Percentiles rank a stretch among this genome's conserved stretches.
Evolutionary conservation across 129 eudicot genomes (phyloP).

Genomic region (Solidago caesia): DNA sequence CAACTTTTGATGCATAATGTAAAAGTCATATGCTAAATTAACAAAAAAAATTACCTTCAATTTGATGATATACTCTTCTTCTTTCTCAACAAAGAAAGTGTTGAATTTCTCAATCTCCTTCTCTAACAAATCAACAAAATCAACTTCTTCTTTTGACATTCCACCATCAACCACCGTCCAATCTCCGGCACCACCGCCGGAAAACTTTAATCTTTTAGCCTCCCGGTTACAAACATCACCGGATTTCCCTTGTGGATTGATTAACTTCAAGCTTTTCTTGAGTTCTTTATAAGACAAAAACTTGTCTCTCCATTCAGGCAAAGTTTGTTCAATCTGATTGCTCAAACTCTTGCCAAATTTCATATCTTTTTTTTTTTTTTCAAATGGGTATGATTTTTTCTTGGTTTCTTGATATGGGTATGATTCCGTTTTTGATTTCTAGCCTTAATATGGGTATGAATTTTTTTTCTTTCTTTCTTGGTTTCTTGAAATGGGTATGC

Average conservation of each 20-base stretch:
- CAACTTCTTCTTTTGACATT: conserved; percentile 53
- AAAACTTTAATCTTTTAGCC: conserved; percentile 38
- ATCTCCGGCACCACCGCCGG: conserved; percentile 31
- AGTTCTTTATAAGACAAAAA: conserved; percentile 82
- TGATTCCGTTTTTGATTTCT: background rate
- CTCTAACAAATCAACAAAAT: conserved; percentile 72
- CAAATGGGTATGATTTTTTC: conserved; percentile 12
- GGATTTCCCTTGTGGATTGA: conserved; percentile 39
- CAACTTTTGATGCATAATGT: conserved; percentile 1
- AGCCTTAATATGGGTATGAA: background rate
- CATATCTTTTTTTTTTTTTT: conserved; percentile 35
- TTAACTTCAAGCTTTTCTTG: conserved; percentile 65
- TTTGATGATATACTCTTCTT: conserved; percentile 82
- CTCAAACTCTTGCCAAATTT: conserved; percentile 89
- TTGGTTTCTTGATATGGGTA: conserved; percentile 19
- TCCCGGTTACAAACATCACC: conserved; percentile 27
- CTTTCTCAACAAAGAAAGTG: conserved; percentile 72
- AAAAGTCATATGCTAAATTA: background rate
- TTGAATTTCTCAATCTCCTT: conserved; percentile 86
- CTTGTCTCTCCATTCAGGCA: conserved; percentile 93
- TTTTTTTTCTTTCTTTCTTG: background rate
- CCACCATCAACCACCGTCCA: conserved; percentile 31
- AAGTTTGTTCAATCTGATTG: conserved; percentile 73
- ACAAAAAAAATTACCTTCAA: conserved; percentile 53
- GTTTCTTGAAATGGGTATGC: conserved; percentile 7